Percentiles rank a stretch among this genome's conserved stretches.
Conservation (phyloP, 129 eudicot genomes). For the Rutidosis leptorrhynchoides region DNA sequence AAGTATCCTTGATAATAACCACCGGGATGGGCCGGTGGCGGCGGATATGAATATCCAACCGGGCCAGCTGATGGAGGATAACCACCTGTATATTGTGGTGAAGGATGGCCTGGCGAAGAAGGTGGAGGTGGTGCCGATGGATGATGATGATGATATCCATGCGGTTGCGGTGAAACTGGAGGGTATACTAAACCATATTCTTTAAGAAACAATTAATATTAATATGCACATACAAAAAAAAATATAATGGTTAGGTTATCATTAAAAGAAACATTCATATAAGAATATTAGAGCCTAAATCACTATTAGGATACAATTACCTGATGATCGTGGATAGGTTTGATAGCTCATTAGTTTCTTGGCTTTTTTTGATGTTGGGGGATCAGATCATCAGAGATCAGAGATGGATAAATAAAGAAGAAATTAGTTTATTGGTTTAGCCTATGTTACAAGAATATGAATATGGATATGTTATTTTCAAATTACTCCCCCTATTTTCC, state of each 20-base stretch:
- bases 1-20: slow-evolving; percentile 32
- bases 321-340: slow-evolving; percentile 22
- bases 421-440: too few species aligned
- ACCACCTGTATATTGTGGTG: slow-evolving; percentile 24
- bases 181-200: slow-evolving; percentile 24
- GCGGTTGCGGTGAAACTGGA: slow-evolving; percentile 11
- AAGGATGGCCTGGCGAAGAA: slow-evolving; percentile 13
- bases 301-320: too few species aligned
- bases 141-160: background rate
- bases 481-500: background rate
- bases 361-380: too few species aligned
- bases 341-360: too few species aligned
- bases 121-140: slow-evolving; percentile 17
- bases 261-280: too few species aligned
- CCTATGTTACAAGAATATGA: too few species aligned
- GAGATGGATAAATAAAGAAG: too few species aligned
- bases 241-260: too few species aligned
- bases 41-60: background rate
- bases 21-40: slow-evolving; percentile 10
- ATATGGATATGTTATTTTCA: too few species aligned
- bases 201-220: background rate
- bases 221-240: background rate
- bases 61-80: background rate
- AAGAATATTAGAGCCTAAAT: too few species aligned
- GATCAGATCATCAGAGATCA: too few species aligned